Evolutionary conservation across 2,329 filamentous ascomycete species (phyloP).

Genomic region (Fusarium protoensiforme): DNA sequence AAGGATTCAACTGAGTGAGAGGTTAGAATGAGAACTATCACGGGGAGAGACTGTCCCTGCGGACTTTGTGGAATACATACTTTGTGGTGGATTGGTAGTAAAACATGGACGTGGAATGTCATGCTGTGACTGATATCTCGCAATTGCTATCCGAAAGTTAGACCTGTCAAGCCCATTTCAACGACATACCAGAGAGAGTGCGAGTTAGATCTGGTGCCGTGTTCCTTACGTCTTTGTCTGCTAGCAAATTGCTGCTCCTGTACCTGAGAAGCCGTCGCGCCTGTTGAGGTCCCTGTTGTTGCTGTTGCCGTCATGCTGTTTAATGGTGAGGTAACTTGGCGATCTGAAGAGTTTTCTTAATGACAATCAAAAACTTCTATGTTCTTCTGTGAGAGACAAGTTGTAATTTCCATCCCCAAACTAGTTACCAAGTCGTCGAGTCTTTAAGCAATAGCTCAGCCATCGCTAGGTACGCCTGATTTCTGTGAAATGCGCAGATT

Average conservation of each 20-base stretch:
- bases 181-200: not conserved
- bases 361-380: not conserved
- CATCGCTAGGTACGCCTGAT: not conserved
- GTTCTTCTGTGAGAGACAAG: not conserved
- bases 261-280: not conserved
- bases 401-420: not conserved
- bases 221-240: not conserved
- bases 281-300: not conserved
- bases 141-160: not conserved
- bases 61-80: not conserved
- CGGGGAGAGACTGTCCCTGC: no score
- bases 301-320: not conserved
- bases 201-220: not conserved
- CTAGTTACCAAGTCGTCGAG: not conserved
- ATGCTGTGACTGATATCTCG: not conserved
- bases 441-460: not conserved
- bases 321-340: not conserved
- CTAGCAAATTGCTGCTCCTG: not conserved
- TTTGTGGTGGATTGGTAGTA: not conserved
- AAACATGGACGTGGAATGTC: not conserved
- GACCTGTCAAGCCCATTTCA: not conserved
- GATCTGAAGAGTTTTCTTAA: not conserved
- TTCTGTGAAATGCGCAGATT: not conserved
- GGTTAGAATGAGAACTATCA: no score
- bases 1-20: not conserved